These are phyloP conservation scores for Grosmannia penicillata DNA, from an alignment of 2,329 filamentous ascomycete genomes.

Conservation along the genomic window DNA sequence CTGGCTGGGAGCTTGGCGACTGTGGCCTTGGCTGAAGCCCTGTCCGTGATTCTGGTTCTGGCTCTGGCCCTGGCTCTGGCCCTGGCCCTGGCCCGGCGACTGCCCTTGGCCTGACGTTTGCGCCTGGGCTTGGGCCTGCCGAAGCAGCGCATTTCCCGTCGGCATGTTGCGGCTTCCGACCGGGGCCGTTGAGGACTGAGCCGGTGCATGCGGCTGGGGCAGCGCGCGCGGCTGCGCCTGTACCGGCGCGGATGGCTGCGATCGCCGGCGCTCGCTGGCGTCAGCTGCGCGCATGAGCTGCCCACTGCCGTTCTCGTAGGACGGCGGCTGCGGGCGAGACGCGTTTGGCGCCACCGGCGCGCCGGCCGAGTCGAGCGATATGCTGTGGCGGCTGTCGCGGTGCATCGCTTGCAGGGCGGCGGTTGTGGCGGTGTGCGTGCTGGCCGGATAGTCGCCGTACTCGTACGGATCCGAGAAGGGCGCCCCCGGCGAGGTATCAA, in stretches of 20 bases:
- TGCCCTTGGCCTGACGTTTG: too few relatives aligned
- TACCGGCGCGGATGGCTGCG: background rate
- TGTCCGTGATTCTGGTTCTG: background rate
- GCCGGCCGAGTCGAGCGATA: too few relatives aligned
- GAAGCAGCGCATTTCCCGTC: too few relatives aligned
- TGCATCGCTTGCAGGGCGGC: too few relatives aligned
- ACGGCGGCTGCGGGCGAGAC: background rate
- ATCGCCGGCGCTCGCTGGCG: background rate
- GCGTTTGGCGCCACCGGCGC: background rate
- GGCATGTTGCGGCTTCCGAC: too few relatives aligned
- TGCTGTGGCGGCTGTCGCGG: background rate
- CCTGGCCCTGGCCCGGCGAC: too few relatives aligned
- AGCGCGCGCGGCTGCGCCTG: background rate
- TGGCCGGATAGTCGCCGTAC: background rate
- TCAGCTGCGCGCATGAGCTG: background rate
- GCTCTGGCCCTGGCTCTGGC: too few relatives aligned
- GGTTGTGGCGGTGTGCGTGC: background rate
- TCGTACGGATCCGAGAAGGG: background rate
- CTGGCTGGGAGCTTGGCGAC: background rate
- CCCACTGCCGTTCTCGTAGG: conserved; percentile 1
- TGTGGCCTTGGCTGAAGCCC: too few relatives aligned
- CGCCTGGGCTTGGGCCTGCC: too few relatives aligned
- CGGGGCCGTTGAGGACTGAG: too few relatives aligned
- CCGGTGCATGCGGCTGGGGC: background rate
- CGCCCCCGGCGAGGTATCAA: background rate